Evolutionary conservation across 129 eudicot species (phyloP), one percentile per base, ranked within the genome.

Genomic region (Cynara cardunculus): DNA sequence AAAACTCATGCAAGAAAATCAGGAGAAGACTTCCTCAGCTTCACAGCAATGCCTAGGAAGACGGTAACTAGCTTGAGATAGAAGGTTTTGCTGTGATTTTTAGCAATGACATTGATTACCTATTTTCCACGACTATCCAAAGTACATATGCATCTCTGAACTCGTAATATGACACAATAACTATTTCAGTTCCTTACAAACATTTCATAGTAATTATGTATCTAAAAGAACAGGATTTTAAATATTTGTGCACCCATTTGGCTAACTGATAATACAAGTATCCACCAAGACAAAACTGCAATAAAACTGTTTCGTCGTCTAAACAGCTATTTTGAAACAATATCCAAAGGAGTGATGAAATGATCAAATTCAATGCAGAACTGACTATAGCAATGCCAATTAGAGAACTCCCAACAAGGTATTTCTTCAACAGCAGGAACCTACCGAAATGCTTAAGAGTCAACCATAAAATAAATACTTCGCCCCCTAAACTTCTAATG

Each of bases 361-460:
- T 3, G 25, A 31, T 76, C 72, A 4, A 56, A 9, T 30, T 25
- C 27, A n/a, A 61, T 75, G 13, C 53, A 27, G 39, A 75, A 26
- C 16, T 53, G 25, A 49, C 8, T 9, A 74, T 8, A 49, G 68
- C 68, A 74, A 49, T 27, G 69, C 14, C 1, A 18, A 41, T 66
- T 39, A 41, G n/a, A 41, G 34, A 21, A 70, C 31, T 2, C 41
- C 39, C 37, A 46, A 34, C 14, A 80, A 61, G 39, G 82, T 79
- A 30, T n/a, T 28, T 28, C 25, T 79, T 44, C 53, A 39, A 68
- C 64, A 41, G 24, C 21, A 41, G 7, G 69, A 68, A 27, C 75
- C 74, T 67, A 78, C 26, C 28, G 44, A 68, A 68, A 70, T 19
- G 44, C 83, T 67, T 71, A 22, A 28, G 69, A 78, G 67, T 64